Conservation (phyloP, 805 yeast genomes). For the Hanseniaspora singularis region DNA sequence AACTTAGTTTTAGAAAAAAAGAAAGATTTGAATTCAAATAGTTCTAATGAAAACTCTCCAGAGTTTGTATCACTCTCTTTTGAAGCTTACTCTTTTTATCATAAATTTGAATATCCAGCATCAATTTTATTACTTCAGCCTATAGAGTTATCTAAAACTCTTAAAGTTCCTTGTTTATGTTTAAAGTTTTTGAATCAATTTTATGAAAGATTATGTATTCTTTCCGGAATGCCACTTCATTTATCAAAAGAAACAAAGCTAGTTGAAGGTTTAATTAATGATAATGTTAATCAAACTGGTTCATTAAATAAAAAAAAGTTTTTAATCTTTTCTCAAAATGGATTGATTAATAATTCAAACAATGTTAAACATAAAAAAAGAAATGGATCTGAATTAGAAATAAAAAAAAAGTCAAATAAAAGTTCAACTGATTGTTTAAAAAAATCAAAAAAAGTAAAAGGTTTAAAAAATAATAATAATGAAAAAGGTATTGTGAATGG, state of each 20-base stretch:
- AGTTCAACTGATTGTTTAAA: neutral
- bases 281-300: neutral
- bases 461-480: neutral
- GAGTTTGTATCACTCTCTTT: constrained; percentile 27
- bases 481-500: neutral
- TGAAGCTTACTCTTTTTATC: constrained; percentile 29
- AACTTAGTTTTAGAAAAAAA: constrained; percentile 21
- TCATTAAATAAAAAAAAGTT: neutral
- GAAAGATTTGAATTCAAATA: constrained; percentile 20
- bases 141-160: constrained; percentile 22
- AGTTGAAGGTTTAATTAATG: neutral
- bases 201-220: constrained; percentile 23
- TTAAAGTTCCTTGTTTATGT: constrained; percentile 21
- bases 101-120: constrained; percentile 27
- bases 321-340: neutral
- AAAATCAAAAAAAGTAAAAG: neutral
- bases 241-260: neutral
- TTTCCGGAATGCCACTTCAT: constrained; percentile 25
- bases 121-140: constrained; percentile 26
- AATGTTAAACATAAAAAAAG: neutral
- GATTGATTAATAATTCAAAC: neutral
- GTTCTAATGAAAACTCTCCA: constrained; percentile 25
- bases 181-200: constrained; percentile 26
- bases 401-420: neutral
- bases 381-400: neutral